phyloP scores from a whole-genome alignment of 495 filamentous ascomycete genomes.

The Daldinia vernicosa region DNA sequence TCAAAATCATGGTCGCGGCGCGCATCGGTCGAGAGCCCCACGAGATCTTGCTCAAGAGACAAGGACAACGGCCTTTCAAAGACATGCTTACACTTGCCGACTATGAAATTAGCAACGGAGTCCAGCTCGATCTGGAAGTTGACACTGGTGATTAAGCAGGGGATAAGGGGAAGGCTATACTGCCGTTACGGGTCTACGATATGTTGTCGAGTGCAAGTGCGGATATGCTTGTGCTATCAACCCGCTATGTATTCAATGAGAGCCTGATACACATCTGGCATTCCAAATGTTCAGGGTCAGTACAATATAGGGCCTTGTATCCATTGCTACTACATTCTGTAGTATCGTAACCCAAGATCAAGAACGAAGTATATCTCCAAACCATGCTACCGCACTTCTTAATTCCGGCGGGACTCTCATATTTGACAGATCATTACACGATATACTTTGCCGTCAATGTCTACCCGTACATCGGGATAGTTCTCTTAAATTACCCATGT shows the following conservation, averaged over 20 bases:
- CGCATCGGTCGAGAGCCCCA: slow-evolving; percentile 86
- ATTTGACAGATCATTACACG: background rate
- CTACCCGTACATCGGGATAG: background rate
- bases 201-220: background rate
- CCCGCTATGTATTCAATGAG: background rate
- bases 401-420: background rate
- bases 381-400: background rate
- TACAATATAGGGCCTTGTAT: background rate
- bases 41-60: slow-evolving; percentile 89
- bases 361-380: background rate
- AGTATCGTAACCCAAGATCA: background rate
- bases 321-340: background rate
- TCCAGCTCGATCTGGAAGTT: slow-evolving; percentile 87
- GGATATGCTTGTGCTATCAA: background rate
- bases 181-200: background rate
- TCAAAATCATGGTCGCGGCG: slow-evolving; percentile 90
- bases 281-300: background rate
- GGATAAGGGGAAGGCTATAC: background rate
- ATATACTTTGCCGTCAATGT: background rate
- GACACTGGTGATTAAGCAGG: slow-evolving; percentile 74
- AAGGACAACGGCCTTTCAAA: slow-evolving; percentile 92
- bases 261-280: background rate
- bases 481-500: background rate
- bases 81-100: slow-evolving; percentile 85
- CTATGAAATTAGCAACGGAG: slow-evolving; percentile 88